Percentiles rank a stretch among this genome's conserved stretches.
phyloP scores from a whole-genome alignment of 208 protist genomes.

The Trypanosoma lewisi region DNA sequence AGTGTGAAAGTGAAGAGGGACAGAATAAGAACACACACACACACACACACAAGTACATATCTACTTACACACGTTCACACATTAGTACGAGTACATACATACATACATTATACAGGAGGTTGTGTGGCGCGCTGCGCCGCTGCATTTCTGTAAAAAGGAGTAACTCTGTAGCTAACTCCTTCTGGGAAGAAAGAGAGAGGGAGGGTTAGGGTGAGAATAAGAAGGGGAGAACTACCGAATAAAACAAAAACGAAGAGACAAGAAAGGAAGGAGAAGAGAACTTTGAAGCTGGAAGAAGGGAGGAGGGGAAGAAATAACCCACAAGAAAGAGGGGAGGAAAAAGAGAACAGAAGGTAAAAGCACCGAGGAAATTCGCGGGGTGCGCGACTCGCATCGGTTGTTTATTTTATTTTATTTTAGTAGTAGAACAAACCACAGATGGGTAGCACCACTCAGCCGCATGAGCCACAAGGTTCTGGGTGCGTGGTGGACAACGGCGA shows the following conservation, averaged over 20 bases:
- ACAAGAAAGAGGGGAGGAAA: background rate
- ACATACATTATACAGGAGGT: background rate
- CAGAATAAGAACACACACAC: too few species aligned
- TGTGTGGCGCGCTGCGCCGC: background rate
- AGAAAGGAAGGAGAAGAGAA: background rate
- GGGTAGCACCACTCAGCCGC: background rate
- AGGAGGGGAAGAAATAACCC: background rate
- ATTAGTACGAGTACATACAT: conserved; percentile 18
- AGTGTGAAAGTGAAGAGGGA: too few species aligned
- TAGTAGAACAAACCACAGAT: conserved; percentile 4
- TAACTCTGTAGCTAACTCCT: too few species aligned
- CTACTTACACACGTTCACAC: background rate
- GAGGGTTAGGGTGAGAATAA: background rate
- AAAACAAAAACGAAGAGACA: conserved; percentile 7
- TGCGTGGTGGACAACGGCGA: background rate
- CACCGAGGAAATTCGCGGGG: background rate
- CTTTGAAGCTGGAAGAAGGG: background rate
- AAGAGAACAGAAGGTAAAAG: conserved; percentile 10
- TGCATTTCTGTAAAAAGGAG: background rate
- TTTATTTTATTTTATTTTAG: conserved; percentile 4
- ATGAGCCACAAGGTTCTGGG: conserved; percentile 1
- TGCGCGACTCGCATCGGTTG: background rate
- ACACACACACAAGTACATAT: background rate
- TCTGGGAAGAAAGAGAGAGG: background rate
- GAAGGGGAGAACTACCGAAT: background rate